A percentile compares a stretch with the other conserved stretches of the same genome.
Conservation (phyloP, 2,329 filamentous ascomycete species). For the Aspergillus carbonarius region DNA sequence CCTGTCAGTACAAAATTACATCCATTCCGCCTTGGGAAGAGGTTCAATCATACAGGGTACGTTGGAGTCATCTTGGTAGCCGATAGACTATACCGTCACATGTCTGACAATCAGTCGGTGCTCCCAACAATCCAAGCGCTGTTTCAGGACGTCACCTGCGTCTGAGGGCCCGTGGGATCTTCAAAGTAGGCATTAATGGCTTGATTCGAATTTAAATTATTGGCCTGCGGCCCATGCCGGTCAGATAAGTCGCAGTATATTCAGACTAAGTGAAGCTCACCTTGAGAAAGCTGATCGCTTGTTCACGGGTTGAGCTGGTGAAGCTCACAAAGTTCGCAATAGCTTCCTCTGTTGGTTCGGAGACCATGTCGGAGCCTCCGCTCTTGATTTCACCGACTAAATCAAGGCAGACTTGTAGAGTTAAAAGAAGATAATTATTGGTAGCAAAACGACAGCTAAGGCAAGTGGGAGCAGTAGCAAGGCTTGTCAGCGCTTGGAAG, state of each 20-base stretch:
- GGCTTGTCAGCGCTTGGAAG: neutral
- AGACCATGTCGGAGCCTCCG: constrained; percentile 28
- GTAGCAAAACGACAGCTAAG: neutral
- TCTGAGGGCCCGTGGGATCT: constrained; percentile 38
- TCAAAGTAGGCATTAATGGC: constrained; percentile 51
- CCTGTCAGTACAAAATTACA: constrained; percentile 9
- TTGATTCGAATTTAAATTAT: constrained; percentile 45
- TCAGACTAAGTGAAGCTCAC: constrained; percentile 20
- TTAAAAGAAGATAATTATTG: neutral
- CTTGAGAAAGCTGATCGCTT: constrained; percentile 44
- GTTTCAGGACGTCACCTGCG: constrained; percentile 27
- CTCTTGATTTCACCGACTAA: neutral
- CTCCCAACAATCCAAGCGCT: neutral
- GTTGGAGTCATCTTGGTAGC: constrained; percentile 27
- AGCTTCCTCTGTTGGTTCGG: constrained; percentile 42
- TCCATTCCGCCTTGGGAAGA: neutral
- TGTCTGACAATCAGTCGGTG: constrained; percentile 12
- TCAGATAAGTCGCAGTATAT: constrained; percentile 12
- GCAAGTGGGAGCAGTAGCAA: neutral
- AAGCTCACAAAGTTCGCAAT: constrained; percentile 43
- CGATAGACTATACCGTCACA: constrained; percentile 16
- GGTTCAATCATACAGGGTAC: constrained; percentile 25
- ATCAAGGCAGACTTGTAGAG: neutral
- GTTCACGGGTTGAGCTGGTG: constrained; percentile 40
- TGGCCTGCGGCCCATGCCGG: constrained; percentile 34